Evolutionary conservation across 2,329 filamentous ascomycete genomes (phyloP), one percentile per base, ranked within the genome.

Genomic region (Cyclaneusma minus): DNA sequence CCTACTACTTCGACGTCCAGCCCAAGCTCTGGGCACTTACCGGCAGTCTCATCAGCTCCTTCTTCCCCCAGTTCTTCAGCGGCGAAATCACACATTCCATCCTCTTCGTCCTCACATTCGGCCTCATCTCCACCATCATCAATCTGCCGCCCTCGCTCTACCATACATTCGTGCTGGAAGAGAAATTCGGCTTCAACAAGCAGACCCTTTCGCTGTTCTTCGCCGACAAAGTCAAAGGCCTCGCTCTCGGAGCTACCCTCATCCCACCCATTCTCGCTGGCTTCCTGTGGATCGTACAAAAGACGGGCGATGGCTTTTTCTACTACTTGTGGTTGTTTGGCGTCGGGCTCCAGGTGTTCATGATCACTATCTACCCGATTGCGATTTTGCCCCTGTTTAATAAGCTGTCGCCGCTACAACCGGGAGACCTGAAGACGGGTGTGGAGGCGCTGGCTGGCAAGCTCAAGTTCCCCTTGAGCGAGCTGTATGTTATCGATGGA

Each of bases 131-230:
- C 41, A 82, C 87, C 44, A 38, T 80, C 29, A 56, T 93, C 36
- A 78, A 75, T 30, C 58, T 95, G 28, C 89, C 89, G 3, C 68
- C 74, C 33, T 79, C 73, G 29, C 73, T 94, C 52, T 98, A 95
- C 62, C 75, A 85, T 56, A 89, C 83, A 8, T 98, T 98, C 47
- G 81, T 95, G 24, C 63, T 98, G 29, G 89, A 98, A 55, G 85
- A 94, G 56, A 80, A 83, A 49, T 98, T 92, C 43, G 89, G 89
- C 25, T 98, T 98, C 69, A 98, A 98, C 57, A 98, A 98, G 61
- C 84, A 93, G 63, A 95, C 89, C 0, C 60, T 83, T 29, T 74
- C 73, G 51, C 64, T 95, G 16, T 98, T 87, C 64, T 49, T 94
- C 28, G 80, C 70, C 42, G 89, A 98, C 50, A 73, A 93, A 58